A percentile compares a stretch with the other conserved stretches of the same genome.
Conservation (phyloP, 176 grass and related monocot genomes). For the Melocanna baccifera region DNA sequence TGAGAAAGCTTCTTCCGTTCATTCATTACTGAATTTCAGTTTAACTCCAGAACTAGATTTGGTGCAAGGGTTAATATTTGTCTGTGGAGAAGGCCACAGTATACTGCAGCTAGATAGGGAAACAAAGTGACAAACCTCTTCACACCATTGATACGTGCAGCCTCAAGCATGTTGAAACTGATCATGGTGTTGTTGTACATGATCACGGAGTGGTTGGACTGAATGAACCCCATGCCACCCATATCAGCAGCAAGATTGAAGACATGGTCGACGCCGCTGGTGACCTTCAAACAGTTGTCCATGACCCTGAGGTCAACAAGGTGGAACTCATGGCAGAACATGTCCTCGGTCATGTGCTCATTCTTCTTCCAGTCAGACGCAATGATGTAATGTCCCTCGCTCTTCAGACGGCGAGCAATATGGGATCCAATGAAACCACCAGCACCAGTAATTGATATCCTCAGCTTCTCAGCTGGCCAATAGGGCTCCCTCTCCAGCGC, state of each 20-base stretch:
- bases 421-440: conserved; percentile 87
- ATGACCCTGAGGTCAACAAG: conserved; percentile 83
- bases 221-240: conserved; percentile 93
- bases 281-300: conserved; percentile 86
- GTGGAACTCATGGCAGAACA: conserved; percentile 95
- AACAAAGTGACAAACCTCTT: conserved; percentile 51
- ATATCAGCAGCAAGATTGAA: conserved; percentile 93
- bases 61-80: not conserved
- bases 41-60: not conserved
- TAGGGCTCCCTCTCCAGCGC: conserved; percentile 73
- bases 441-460: conserved; percentile 80
- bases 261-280: conserved; percentile 59
- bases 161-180: conserved; percentile 92
- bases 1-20: not conserved
- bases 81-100: not conserved
- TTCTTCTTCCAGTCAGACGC: conserved; percentile 98
- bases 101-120: not conserved
- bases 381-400: conserved; percentile 73
- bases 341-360: conserved; percentile 85
- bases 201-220: conserved; percentile 82
- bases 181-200: conserved; percentile 98
- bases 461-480: conserved; percentile 64
- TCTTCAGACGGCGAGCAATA: conserved; percentile 78
- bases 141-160: conserved; percentile 68
- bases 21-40: not conserved